A percentile compares a stretch with the other conserved stretches of the same genome.
phyloP scores from a whole-genome alignment of 768 basidiomycete genomes.

The Russula ochroleuca region DNA sequence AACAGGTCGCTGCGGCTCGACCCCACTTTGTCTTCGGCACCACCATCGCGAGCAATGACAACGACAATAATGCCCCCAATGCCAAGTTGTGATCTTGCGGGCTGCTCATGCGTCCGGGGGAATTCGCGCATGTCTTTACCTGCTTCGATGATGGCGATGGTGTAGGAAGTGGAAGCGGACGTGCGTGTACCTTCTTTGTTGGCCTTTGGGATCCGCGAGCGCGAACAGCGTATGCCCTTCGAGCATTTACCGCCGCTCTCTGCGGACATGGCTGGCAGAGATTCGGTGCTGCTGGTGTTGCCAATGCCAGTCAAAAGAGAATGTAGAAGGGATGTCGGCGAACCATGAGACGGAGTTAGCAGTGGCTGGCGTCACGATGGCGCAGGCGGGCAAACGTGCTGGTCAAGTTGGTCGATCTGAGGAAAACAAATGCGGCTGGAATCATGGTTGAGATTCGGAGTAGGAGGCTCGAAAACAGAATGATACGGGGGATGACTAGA shows the following conservation, averaged over 20 bases:
- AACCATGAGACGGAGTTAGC: constrained; percentile 31
- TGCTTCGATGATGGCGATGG: constrained; percentile 13
- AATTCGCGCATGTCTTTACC: constrained; percentile 19
- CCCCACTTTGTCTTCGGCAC: constrained; percentile 79
- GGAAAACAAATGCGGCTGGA: constrained; percentile 84
- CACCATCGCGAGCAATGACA: constrained; percentile 58
- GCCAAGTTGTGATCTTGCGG: constrained; percentile 66
- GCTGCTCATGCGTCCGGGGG: constrained; percentile 38
- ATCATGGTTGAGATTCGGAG: constrained; percentile 82
- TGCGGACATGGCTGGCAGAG: constrained; percentile 27
- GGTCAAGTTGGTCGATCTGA: constrained; percentile 70
- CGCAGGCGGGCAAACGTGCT: constrained; percentile 54
- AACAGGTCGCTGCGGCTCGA: constrained; percentile 38
- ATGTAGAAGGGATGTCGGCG: constrained; percentile 1
- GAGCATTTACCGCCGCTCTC: constrained; percentile 57
- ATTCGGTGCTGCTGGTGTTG: too few relatives aligned
- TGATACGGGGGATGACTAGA: constrained; percentile 79
- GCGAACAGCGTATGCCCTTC: constrained; percentile 62
- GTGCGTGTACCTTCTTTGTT: constrained; percentile 49
- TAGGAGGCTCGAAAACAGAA: constrained; percentile 62
- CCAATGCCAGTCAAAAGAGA: neutral
- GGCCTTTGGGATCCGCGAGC: constrained; percentile 61
- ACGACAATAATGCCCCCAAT: constrained; percentile 33
- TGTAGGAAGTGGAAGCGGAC: constrained; percentile 28
- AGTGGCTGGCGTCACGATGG: constrained; percentile 39